Base-by-base conservation (phyloP, 163 green algal species). In the Chlorella variabilis region DNA sequence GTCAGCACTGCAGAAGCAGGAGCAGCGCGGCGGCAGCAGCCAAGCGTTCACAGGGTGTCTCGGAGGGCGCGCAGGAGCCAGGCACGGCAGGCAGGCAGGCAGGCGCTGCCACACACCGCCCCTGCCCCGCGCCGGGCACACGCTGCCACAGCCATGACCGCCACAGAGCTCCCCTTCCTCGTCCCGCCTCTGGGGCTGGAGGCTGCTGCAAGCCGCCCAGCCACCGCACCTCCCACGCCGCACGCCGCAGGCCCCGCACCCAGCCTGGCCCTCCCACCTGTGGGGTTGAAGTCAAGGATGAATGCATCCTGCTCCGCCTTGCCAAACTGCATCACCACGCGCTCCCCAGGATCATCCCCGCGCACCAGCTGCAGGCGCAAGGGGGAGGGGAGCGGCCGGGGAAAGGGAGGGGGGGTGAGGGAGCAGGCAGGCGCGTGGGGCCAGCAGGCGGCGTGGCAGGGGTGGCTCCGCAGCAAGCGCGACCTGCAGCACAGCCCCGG, bases 251-350 rank as follows among this genome's bases (percentile, higher is more conserved):
- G 17, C 0, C 29, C 36, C 39, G 5, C 7, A 63, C 8, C 54
- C 54, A 63, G 18, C 5, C 54, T 63, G 54, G 45, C 41, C 27
- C 25, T 3, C 77, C 1, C 65, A 84, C 78, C 58, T 29, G 70
- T 86, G 48, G 93, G 92, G 58, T 96, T 85, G 65, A 90, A 97
- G 81, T 97, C 93, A 83, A 97, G 83, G 51, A 96, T 95, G 88
- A 91, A 97, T 27, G 77, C 49, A 49, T 94, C 87, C 48, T 78
- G 49, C 27, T 95, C 93, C 45, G 79, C 71, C 88, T 96, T 96
- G 69, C 93, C 93, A 89, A 97, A 97, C 86, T 97, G 85, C 70
- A 90, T 80, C 4, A 85, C 58, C 31, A 90, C 85, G 8, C 41
- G 67, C 45, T 83, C 78, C 3, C 48, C 36, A 4, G 54, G 13